phyloP scores from a whole-genome alignment of 202 grass and related monocot genomes.

The Schoenoplectus triqueter region DNA sequence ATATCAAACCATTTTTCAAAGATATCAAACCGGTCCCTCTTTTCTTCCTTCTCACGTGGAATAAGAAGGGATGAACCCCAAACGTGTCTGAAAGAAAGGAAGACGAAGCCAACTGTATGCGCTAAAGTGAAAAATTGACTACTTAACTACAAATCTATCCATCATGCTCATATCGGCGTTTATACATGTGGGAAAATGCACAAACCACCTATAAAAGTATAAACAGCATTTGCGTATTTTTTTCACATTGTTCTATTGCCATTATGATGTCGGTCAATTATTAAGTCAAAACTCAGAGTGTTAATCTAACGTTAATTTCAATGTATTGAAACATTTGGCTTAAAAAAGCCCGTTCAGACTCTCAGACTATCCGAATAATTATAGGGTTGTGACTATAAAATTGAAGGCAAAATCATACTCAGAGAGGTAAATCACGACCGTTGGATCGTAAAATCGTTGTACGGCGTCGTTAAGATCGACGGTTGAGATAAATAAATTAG shows the following conservation, averaged over 20 bases:
- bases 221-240: neutral
- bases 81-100: neutral
- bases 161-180: neutral
- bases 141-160: neutral
- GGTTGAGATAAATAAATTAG: neutral
- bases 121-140: neutral
- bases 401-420: neutral
- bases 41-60: neutral
- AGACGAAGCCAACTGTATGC: neutral
- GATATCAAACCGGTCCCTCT: neutral
- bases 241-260: neutral
- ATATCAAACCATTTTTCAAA: neutral
- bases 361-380: no score
- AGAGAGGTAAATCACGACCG: neutral
- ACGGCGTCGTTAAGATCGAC: neutral
- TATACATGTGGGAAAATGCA: neutral
- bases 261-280: neutral
- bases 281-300: neutral
- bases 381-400: neutral
- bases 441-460: neutral
- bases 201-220: neutral
- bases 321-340: neutral
- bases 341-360: no score
- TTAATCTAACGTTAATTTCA: neutral
- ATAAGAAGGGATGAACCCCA: neutral